Conservation (phyloP, 2,329 filamentous ascomycete species). For the Aspergillus bombycis region DNA sequence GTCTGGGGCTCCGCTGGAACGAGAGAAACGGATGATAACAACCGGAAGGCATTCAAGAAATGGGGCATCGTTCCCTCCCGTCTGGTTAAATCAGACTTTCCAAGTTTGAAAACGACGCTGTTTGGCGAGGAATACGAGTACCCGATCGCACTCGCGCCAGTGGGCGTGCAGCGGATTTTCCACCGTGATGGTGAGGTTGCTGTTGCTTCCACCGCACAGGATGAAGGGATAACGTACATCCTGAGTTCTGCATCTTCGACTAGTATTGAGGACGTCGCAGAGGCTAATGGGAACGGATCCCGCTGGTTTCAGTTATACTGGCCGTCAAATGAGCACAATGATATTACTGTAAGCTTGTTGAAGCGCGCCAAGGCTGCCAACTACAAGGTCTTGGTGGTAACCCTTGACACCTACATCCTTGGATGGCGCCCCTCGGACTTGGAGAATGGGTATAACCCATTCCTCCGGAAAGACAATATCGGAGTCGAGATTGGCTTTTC, state of each 20-base stretch:
- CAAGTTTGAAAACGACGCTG: conserved; percentile 52
- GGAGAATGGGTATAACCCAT: conserved; percentile 57
- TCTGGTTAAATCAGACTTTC: conserved; percentile 39
- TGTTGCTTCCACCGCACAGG: conserved; percentile 61
- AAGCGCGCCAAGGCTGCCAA: conserved; percentile 61
- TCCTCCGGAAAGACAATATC: conserved; percentile 33
- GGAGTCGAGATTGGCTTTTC: conserved; percentile 65
- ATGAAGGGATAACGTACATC: conserved; percentile 65
- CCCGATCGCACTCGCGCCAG: conserved; percentile 66
- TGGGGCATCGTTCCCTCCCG: conserved; percentile 33
- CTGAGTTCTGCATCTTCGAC: conserved; percentile 66
- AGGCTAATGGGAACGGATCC: conserved; percentile 56
- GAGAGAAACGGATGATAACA: conserved; percentile 32
- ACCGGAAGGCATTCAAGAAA: conserved; percentile 33
- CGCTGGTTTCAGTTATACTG: conserved; percentile 78
- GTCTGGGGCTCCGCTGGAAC: conserved; percentile 59
- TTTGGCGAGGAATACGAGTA: conserved; percentile 53
- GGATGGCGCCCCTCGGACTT: conserved; percentile 70
- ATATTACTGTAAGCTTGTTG: conserved; percentile 66
- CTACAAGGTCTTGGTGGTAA: conserved; percentile 69
- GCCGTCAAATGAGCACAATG: conserved; percentile 60
- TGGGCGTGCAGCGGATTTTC: conserved; percentile 70
- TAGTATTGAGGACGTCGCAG: conserved; percentile 67
- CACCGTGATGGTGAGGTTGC: conserved; percentile 67
- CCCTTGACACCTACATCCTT: conserved; percentile 70